A percentile compares a stretch with the other conserved stretches of the same genome.
Evolutionary conservation across 1,284 basidiomycete species (phyloP).

Genomic region (Sanghuangporus weigelae): DNA sequence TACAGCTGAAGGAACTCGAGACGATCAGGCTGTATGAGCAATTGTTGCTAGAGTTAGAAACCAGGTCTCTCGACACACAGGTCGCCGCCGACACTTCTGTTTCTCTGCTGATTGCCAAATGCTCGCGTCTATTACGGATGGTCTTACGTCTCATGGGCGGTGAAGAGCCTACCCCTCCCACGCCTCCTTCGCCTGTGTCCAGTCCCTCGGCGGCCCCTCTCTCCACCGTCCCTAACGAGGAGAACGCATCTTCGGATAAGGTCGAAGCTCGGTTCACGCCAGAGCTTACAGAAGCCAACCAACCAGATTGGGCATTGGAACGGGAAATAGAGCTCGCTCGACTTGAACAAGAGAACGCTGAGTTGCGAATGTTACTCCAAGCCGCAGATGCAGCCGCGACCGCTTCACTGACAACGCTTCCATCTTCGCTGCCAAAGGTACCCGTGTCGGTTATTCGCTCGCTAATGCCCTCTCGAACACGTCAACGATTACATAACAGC

Average conservation of each 20-base stretch:
- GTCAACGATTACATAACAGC: conserved; percentile 3
- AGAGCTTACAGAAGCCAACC: conserved; percentile 14
- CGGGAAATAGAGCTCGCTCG: conserved; percentile 82
- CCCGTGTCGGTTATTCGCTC: conserved; percentile 1
- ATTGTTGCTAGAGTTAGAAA: conserved; percentile 73
- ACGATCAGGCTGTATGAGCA: conserved; percentile 90
- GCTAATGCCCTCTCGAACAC: conserved; percentile 8
- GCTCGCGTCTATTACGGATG: conserved; percentile 71
- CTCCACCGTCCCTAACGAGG: not conserved
- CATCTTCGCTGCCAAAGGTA: conserved; percentile 10
- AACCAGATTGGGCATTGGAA: conserved; percentile 72
- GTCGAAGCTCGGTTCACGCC: conserved; percentile 9
- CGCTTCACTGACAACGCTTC: not conserved
- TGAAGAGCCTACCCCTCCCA: conserved; percentile 21
- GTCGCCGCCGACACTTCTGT: conserved; percentile 59
- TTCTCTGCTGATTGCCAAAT: conserved; percentile 65
- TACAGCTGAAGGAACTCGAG: conserved; percentile 89
- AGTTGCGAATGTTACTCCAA: conserved; percentile 65
- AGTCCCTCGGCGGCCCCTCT: not conserved
- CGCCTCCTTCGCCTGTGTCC: not conserved
- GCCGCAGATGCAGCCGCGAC: conserved; percentile 11
- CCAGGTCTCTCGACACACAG: conserved; percentile 59
- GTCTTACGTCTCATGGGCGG: conserved; percentile 72
- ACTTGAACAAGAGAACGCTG: conserved; percentile 81
- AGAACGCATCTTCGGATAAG: not conserved